A percentile compares a stretch with the other conserved stretches of the same genome.
Conservation (phyloP, 2,329 filamentous ascomycete genomes). For the Trematosphaeria pertusa region DNA sequence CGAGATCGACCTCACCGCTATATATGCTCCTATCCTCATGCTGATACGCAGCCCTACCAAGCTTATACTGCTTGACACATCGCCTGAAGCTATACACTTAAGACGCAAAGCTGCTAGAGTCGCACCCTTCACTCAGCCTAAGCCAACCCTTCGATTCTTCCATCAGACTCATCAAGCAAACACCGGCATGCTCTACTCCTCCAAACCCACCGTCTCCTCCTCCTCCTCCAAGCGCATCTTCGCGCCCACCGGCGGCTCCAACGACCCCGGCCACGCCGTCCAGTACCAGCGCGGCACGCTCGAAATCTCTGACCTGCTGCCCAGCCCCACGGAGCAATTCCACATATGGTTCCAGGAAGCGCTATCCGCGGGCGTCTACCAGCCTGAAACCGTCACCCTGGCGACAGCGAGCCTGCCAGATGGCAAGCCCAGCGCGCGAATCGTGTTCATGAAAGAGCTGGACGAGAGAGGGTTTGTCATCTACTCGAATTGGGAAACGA, state of each 20-base stretch:
- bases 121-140: background rate
- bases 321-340: conserved; percentile 81
- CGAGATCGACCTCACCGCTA: background rate
- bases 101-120: background rate
- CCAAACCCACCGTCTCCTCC: background rate
- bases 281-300: conserved; percentile 77
- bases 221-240: conserved; percentile 55
- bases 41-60: no score
- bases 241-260: conserved; percentile 64
- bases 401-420: conserved; percentile 84
- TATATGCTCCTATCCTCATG: background rate
- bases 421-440: conserved; percentile 81
- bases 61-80: no score
- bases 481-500: conserved; percentile 91
- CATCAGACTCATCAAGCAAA: background rate
- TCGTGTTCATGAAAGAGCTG: conserved; percentile 96
- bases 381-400: conserved; percentile 88
- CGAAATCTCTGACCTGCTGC: conserved; percentile 64
- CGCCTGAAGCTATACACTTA: background rate
- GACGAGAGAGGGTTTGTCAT: conserved; percentile 84
- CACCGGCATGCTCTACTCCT: background rate
- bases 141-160: background rate
- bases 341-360: conserved; percentile 86
- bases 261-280: conserved; percentile 68
- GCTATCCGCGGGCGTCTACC: conserved; percentile 65